Base-by-base conservation (phyloP, 176 grass and related monocot species). In the Elaeis guineensis region DNA sequence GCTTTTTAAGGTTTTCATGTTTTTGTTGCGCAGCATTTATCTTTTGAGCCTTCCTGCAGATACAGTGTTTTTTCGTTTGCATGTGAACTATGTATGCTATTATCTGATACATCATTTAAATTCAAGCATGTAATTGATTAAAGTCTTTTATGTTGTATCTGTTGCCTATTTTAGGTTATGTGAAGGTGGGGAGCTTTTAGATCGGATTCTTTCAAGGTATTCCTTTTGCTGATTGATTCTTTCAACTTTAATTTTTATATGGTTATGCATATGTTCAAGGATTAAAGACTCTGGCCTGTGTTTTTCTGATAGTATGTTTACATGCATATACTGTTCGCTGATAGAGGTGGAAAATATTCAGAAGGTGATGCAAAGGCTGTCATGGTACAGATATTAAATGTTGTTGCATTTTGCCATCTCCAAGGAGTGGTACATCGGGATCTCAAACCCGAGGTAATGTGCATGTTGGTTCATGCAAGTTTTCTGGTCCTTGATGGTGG, bases 341-440 rank as follows among this genome's bases (percentile, higher is more conserved):
- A 69, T 32, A 90, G 87, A 72, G 87, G 87, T 74, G 87, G 87
- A 3, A 90, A 85, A 73, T 90, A 82, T 71, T 82, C 82, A 0
- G 87, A 90, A 80, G 87, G 85, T 64, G 82, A 90, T 77, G 82
- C 87, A 51, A 90, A 90, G 67, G 82, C 82, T 67, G 82, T 90
- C 60, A 58, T 90, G 51, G 79, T 79, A 44, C 87, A 90, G 68
- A 82, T 90, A 79, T 78, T 90, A 51, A 82, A 66, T 59, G 87
- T 90, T 6, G 87, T 85, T 55, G 75, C 87, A 17, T 90, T 90
- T 79, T 90, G 79, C 64, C 87, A 90, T 80, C 81, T 90, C 55
- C 87, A 90, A 79, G 87, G 87, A 65, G 87, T 90, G 64, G 82
- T 90, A 59, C 87, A 90, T 75, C 68, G 87, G 35, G 87, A 90